phyloP scores from a whole-genome alignment of 495 filamentous ascomycete species.

The Margaritispora aquatica region DNA sequence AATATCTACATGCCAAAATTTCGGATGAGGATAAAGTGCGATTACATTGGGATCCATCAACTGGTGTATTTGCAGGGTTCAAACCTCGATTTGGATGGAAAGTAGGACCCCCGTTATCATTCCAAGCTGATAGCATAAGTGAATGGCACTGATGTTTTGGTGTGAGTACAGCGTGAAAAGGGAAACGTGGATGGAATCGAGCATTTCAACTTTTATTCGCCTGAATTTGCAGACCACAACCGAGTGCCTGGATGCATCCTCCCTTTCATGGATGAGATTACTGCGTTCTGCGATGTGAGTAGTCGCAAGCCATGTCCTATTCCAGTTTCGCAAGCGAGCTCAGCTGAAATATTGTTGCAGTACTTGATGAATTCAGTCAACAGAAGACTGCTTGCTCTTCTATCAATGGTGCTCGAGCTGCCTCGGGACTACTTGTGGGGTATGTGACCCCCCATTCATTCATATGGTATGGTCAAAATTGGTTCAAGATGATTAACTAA shows the following conservation, averaged over 20 bases:
- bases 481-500: no score
- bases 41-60: conserved; percentile 34
- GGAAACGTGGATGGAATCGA: conserved; percentile 37
- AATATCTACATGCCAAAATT: conserved; percentile 40
- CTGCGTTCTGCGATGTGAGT: conserved; percentile 35
- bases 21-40: conserved; percentile 37
- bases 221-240: conserved; percentile 30
- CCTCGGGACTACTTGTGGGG: conserved; percentile 41
- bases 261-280: conserved; percentile 42
- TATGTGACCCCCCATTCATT: no score
- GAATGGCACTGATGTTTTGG: background rate
- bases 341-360: no score
- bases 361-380: conserved; percentile 41
- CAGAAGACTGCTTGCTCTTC: conserved; percentile 35
- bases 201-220: conserved; percentile 42
- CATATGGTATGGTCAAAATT: no score
- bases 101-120: conserved; percentile 13
- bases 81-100: conserved; percentile 36
- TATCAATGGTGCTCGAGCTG: conserved; percentile 40
- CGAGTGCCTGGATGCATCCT: conserved; percentile 33
- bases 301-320: no score
- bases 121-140: background rate
- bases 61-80: conserved; percentile 35
- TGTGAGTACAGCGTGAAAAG: conserved; percentile 30
- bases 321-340: no score